phyloP scores from a whole-genome alignment of 108 stramenopile genomes.

The Schizochytrium sp. region DNA sequence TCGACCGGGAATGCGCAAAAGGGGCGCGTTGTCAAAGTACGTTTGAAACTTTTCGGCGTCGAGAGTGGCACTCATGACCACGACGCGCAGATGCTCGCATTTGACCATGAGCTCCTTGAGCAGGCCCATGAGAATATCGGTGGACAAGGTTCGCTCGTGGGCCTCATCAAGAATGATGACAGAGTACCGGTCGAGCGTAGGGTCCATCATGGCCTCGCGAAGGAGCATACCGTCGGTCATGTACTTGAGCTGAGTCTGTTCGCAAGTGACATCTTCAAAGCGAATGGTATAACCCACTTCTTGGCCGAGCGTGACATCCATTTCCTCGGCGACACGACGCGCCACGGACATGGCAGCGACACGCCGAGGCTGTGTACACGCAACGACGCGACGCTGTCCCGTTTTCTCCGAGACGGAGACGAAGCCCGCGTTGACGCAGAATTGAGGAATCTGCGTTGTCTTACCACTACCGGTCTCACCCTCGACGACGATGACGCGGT shows the following conservation, averaged over 20 bases:
- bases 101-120: conserved; percentile 85
- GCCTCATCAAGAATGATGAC: conserved; percentile 96
- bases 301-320: conserved; percentile 88
- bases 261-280: conserved; percentile 81
- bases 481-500: conserved; percentile 87
- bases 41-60: conserved; percentile 80
- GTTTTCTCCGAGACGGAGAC: conserved; percentile 37
- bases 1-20: conserved; percentile 89
- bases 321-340: conserved; percentile 91
- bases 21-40: conserved; percentile 37
- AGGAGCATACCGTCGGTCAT: conserved; percentile 57
- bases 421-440: conserved; percentile 72
- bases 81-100: conserved; percentile 79
- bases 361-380: conserved; percentile 97
- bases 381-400: conserved; percentile 55
- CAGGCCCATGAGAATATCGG: conserved; percentile 96
- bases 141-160: conserved; percentile 93
- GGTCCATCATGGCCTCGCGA: conserved; percentile 90
- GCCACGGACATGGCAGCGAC: conserved; percentile 97
- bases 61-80: conserved; percentile 96
- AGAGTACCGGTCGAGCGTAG: conserved; percentile 70
- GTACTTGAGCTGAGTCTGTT: conserved; percentile 66
- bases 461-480: conserved; percentile 96
- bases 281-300: conserved; percentile 98
- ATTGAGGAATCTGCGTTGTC: conserved; percentile 89